These are phyloP conservation scores for Termitomyces sp. DNA, from an alignment of 768 basidiomycete species.

Conservation along the genomic window DNA sequence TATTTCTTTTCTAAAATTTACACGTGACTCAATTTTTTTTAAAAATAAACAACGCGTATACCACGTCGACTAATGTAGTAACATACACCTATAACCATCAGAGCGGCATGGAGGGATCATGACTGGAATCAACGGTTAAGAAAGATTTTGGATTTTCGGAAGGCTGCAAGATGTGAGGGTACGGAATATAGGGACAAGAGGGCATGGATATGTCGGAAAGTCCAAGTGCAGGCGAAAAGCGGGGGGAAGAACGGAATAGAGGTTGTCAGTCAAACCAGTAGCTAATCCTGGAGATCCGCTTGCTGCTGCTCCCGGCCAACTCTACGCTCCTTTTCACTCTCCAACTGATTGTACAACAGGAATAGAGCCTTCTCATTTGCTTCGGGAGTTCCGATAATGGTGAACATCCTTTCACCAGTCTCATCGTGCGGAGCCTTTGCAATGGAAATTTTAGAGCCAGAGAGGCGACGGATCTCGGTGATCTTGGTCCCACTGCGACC, in stretches of 20 bases:
- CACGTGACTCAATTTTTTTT: conserved; percentile 15
- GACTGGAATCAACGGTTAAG: conserved; percentile 7
- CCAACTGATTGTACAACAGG: conserved; percentile 93
- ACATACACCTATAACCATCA: conserved; percentile 11
- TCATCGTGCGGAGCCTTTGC: conserved; percentile 99
- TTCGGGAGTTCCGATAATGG: conserved; percentile 93
- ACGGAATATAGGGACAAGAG: conserved; percentile 13
- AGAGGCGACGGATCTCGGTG: conserved; percentile 96
- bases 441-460: conserved; percentile 96
- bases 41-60: conserved; percentile 12
- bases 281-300: conserved; percentile 51
- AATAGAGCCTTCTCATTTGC: conserved; percentile 98
- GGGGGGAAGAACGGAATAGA: not conserved
- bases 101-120: conserved; percentile 7
- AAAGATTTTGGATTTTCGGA: conserved; percentile 9
- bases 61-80: conserved; percentile 16
- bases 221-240: not conserved
- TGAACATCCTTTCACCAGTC: conserved; percentile 99
- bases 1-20: conserved; percentile 5
- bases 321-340: conserved; percentile 93
- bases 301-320: conserved; percentile 83
- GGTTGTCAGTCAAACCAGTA: not conserved
- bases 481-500: conserved; percentile 97
- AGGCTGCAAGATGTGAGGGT: conserved; percentile 13
- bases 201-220: conserved; percentile 12